Conservation (phyloP, 2,329 filamentous ascomycete species). For the Simplicillium sp. region DNA sequence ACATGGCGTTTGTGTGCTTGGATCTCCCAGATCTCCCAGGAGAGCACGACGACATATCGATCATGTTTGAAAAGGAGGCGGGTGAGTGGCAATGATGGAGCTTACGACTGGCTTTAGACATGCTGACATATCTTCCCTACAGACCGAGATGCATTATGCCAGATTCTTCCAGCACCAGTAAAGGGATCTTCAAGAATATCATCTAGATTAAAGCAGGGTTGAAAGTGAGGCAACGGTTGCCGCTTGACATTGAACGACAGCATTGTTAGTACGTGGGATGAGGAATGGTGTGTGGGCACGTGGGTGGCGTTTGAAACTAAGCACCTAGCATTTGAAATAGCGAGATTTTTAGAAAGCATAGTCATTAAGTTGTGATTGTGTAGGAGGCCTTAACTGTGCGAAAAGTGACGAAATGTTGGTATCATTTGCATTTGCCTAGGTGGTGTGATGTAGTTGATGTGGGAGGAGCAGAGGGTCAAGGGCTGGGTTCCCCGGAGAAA, state of each 20-base stretch:
- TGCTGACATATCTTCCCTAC: slow-evolving; percentile 12
- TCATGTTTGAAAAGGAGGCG: slow-evolving; percentile 71
- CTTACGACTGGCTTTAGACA: background rate
- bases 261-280: background rate
- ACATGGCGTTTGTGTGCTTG: slow-evolving; percentile 70
- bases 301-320: too few species aligned
- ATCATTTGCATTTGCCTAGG: too few species aligned
- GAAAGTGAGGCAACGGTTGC: background rate
- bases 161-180: slow-evolving; percentile 45
- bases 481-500: too few species aligned
- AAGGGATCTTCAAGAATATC: slow-evolving; percentile 33
- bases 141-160: slow-evolving; percentile 46
- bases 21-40: slow-evolving; percentile 84
- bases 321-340: too few species aligned
- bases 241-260: background rate
- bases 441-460: too few species aligned
- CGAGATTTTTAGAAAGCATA: too few species aligned
- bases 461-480: too few species aligned
- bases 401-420: too few species aligned
- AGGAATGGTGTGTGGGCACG: background rate
- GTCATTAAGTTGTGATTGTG: too few species aligned
- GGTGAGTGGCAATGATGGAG: slow-evolving; percentile 52
- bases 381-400: too few species aligned
- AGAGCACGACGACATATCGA: slow-evolving; percentile 84
- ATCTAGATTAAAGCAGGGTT: slow-evolving; percentile 2